Evolutionary conservation across 2,329 filamentous ascomycete genomes (phyloP).

Genomic region (Penicillium italicum): DNA sequence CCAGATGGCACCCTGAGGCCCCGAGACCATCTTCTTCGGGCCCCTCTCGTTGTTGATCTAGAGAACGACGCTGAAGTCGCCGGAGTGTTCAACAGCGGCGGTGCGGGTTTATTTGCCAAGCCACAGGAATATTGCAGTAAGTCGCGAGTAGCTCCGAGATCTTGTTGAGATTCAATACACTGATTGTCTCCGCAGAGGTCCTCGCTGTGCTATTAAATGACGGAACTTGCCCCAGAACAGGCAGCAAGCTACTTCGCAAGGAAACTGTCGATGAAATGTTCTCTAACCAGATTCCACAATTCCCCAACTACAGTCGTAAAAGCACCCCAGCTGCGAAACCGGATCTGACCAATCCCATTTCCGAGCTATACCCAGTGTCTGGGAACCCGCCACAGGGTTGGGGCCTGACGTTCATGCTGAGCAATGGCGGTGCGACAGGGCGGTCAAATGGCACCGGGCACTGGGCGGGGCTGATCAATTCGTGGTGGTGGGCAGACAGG

Average conservation of each 20-base stretch:
- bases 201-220: constrained; percentile 62
- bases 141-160: not conserved
- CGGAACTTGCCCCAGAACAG: constrained; percentile 58
- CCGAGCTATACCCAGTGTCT: constrained; percentile 51
- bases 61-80: constrained; percentile 44
- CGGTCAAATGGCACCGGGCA: constrained; percentile 50
- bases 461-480: constrained; percentile 60
- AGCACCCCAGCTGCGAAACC: constrained; percentile 48
- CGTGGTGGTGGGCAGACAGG: constrained; percentile 62
- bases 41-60: constrained; percentile 41
- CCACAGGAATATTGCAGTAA: constrained; percentile 57
- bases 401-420: constrained; percentile 60
- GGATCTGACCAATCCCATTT: constrained; percentile 46
- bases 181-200: constrained; percentile 45
- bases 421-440: constrained; percentile 48
- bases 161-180: not conserved
- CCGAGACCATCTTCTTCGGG: constrained; percentile 52
- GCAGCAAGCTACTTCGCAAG: constrained; percentile 52
- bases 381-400: constrained; percentile 56
- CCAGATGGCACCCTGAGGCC: constrained; percentile 42
- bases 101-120: constrained; percentile 58
- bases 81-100: constrained; percentile 55
- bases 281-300: constrained; percentile 57
- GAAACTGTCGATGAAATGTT: constrained; percentile 63
- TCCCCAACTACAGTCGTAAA: constrained; percentile 52